These are phyloP conservation scores for Macrolepiota dolichaula DNA, from an alignment of 768 basidiomycete genomes.

Conservation along the genomic window DNA sequence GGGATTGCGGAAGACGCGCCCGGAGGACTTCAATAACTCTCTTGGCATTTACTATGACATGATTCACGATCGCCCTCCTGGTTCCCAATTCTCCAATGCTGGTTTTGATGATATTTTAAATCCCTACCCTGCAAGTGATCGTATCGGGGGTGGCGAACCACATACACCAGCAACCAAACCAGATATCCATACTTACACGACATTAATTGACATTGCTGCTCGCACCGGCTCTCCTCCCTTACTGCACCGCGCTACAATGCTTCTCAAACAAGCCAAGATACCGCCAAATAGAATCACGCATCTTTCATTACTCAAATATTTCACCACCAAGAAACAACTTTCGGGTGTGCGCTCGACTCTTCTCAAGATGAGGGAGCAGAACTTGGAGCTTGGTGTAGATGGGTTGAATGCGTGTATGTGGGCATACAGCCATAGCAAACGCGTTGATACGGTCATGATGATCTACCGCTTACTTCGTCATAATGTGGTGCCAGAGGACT, in stretches of 20 bases:
- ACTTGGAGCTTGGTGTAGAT: slow-evolving; percentile 53
- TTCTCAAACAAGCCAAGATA: slow-evolving; percentile 53
- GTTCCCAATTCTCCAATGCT: slow-evolving; percentile 21
- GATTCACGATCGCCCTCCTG: slow-evolving; percentile 42
- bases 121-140: not conserved
- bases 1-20: slow-evolving; percentile 56
- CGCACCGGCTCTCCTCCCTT: slow-evolving; percentile 36
- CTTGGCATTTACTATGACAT: slow-evolving; percentile 62
- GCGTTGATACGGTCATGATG: slow-evolving; percentile 50
- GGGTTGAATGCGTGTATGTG: slow-evolving; percentile 70
- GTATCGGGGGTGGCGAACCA: slow-evolving; percentile 3
- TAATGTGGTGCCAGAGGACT: slow-evolving; percentile 37
- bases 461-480: slow-evolving; percentile 66
- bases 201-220: slow-evolving; percentile 61
- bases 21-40: slow-evolving; percentile 57
- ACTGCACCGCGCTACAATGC: slow-evolving; percentile 48
- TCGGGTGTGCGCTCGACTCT: slow-evolving; percentile 54
- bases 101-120: slow-evolving; percentile 5
- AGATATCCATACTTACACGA: slow-evolving; percentile 69
- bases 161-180: slow-evolving; percentile 34
- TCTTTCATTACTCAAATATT: slow-evolving; percentile 56
- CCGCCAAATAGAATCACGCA: slow-evolving; percentile 61
- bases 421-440: slow-evolving; percentile 56
- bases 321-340: slow-evolving; percentile 43
- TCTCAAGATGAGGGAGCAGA: slow-evolving; percentile 46